Conservation (phyloP, 352 stramenopile species). For the Thalassiosira allenii region DNA sequence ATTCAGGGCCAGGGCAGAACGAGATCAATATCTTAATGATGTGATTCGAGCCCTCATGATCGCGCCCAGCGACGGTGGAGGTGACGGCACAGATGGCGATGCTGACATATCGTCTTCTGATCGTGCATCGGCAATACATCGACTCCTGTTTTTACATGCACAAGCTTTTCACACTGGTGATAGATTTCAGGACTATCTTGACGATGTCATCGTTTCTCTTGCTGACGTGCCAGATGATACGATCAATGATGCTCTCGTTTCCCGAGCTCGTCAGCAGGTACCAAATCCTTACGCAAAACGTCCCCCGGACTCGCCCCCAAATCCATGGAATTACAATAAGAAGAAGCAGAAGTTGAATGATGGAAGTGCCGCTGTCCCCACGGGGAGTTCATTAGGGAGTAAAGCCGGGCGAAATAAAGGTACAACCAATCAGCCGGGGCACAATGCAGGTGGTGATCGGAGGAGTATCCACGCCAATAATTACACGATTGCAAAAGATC, state of each 20-base stretch:
- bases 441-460: constrained; percentile 12
- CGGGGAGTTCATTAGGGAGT: not conserved
- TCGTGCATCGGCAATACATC: not conserved
- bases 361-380: too few relatives aligned
- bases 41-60: too few relatives aligned
- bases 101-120: not conserved
- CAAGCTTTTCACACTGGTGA: not conserved
- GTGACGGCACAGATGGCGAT: constrained; percentile 9
- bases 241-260: not conserved
- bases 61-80: too few relatives aligned
- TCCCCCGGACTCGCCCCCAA: not conserved
- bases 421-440: constrained; percentile 5
- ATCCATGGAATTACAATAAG: not conserved
- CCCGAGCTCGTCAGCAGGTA: too few relatives aligned
- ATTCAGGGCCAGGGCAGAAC: too few relatives aligned
- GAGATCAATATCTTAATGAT: too few relatives aligned
- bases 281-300: not conserved
- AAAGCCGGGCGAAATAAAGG: not conserved
- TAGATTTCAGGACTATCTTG: not conserved
- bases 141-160: not conserved
- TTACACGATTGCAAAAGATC: constrained; percentile 1
- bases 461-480: constrained; percentile 7
- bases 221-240: not conserved
- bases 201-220: not conserved
- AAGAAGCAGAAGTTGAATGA: not conserved